A percentile compares a stretch with the other conserved stretches of the same genome.
phyloP scores from a whole-genome alignment of 2,329 filamentous ascomycete genomes.

The Fusarium sp. region DNA sequence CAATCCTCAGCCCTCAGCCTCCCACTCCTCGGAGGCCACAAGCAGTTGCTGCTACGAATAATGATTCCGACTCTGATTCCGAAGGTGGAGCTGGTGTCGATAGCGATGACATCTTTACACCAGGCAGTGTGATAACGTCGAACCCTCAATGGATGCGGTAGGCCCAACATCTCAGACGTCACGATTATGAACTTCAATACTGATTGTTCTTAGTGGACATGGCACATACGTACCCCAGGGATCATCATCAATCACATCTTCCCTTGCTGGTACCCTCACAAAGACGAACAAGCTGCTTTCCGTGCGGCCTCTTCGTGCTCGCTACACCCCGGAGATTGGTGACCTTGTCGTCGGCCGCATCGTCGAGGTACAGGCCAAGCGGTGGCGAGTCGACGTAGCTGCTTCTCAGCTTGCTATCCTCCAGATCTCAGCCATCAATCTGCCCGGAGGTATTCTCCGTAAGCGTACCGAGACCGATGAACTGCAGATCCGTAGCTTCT shows the following conservation, averaged over 20 bases:
- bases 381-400: slow-evolving; percentile 96
- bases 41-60: slow-evolving; percentile 42
- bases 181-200: slow-evolving; percentile 7
- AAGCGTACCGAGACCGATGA: slow-evolving; percentile 96
- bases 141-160: slow-evolving; percentile 97
- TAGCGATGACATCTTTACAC: slow-evolving; percentile 78
- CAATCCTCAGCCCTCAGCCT: slow-evolving; percentile 59
- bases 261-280: slow-evolving; percentile 88
- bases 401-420: slow-evolving; percentile 87
- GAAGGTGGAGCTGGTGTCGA: slow-evolving; percentile 61
- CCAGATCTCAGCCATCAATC: slow-evolving; percentile 89
- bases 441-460: slow-evolving; percentile 91
- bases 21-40: slow-evolving; percentile 44
- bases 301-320: slow-evolving; percentile 87
- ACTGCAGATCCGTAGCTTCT: slow-evolving; percentile 96
- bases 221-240: slow-evolving; percentile 81
- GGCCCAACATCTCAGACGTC: slow-evolving; percentile 36
- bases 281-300: slow-evolving; percentile 98
- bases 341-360: slow-evolving; percentile 95
- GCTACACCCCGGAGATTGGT: slow-evolving; percentile 95
- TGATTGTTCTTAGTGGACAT: slow-evolving; percentile 74
- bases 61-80: slow-evolving; percentile 60
- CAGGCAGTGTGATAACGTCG: slow-evolving; percentile 87
- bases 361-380: slow-evolving; percentile 90
- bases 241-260: slow-evolving; percentile 81